A percentile compares a stretch with the other conserved stretches of the same genome.
Evolutionary conservation across 441 rosid genomes (phyloP).

Genomic region (Sinapis alba): DNA sequence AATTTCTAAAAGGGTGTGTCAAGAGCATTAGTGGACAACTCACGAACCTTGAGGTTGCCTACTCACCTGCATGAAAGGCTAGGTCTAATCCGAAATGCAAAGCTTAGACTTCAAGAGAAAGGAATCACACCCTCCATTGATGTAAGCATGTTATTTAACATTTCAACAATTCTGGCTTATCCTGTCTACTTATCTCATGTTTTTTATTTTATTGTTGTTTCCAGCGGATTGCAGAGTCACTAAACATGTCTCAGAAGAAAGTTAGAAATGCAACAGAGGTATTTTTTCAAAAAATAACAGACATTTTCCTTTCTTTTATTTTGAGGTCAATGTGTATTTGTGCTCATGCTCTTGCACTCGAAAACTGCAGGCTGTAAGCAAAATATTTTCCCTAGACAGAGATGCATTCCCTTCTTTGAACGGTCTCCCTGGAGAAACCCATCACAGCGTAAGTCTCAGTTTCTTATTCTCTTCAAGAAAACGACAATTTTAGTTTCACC

Average conservation of each 20-base stretch:
- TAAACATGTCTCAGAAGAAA: constrained; percentile 92
- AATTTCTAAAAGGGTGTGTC: constrained; percentile 70
- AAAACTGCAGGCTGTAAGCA: constrained; percentile 65
- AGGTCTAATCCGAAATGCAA: constrained; percentile 83
- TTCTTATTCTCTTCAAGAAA: constrained; percentile 15
- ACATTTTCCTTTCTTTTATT: background rate
- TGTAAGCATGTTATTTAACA: constrained; percentile 50
- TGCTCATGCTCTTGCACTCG: constrained; percentile 22
- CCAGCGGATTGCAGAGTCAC: constrained; percentile 85
- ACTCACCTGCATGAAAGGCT: constrained; percentile 85
- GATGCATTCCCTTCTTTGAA: constrained; percentile 86
- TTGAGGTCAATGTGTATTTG: background rate
- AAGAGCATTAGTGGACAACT: constrained; percentile 80
- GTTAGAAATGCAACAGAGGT: constrained; percentile 95
- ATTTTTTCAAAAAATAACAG: background rate
- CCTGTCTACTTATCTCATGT: constrained; percentile 12
- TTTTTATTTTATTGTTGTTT: constrained; percentile 25
- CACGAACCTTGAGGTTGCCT: constrained; percentile 85
- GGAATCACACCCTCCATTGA: constrained; percentile 87
- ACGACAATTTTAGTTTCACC: background rate
- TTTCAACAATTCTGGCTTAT: background rate
- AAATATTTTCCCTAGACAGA: constrained; percentile 86
- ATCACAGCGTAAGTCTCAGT: constrained; percentile 71
- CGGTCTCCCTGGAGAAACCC: constrained; percentile 90
- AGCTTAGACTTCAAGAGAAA: constrained; percentile 76